Conservation (phyloP, 345 rosid species). For the Isatis tinctoria region DNA sequence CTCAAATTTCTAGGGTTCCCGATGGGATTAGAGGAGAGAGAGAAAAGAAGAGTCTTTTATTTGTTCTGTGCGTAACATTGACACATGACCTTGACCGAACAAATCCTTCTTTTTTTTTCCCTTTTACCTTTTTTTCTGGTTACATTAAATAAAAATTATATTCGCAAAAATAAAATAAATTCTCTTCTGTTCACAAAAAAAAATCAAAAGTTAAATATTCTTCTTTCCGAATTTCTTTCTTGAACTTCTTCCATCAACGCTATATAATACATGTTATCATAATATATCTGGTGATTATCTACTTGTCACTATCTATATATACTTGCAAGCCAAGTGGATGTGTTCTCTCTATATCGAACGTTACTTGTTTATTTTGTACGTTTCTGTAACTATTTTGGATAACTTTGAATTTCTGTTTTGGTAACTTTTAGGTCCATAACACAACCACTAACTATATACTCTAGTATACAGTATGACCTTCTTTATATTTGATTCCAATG, state of each 20-base stretch:
- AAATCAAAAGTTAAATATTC: background rate
- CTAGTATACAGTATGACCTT: background rate
- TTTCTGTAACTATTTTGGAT: slow-evolving; percentile 9
- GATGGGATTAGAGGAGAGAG: background rate
- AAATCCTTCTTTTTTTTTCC: background rate
- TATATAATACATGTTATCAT: background rate
- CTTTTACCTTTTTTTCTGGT: background rate
- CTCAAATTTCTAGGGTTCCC: slow-evolving; percentile 2
- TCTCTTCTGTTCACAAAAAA: background rate
- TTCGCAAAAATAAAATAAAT: background rate
- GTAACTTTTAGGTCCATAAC: background rate
- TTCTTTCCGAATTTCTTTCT: background rate
- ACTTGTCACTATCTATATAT: background rate
- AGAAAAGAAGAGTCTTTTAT: background rate
- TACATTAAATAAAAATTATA: background rate
- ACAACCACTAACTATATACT: slow-evolving; percentile 13
- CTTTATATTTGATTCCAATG: background rate
- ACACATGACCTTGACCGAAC: slow-evolving; percentile 24
- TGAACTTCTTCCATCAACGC: background rate
- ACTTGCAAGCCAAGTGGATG: background rate
- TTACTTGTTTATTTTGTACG: background rate
- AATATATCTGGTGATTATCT: background rate
- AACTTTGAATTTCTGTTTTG: background rate
- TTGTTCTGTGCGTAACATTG: slow-evolving; percentile 26
- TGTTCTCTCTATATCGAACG: background rate